Percentiles rank a stretch among this genome's conserved stretches.
These are phyloP conservation scores for Coemansia sp. DNA, from an alignment of 192 early-diverging fungal genomes.

Conservation along the genomic window DNA sequence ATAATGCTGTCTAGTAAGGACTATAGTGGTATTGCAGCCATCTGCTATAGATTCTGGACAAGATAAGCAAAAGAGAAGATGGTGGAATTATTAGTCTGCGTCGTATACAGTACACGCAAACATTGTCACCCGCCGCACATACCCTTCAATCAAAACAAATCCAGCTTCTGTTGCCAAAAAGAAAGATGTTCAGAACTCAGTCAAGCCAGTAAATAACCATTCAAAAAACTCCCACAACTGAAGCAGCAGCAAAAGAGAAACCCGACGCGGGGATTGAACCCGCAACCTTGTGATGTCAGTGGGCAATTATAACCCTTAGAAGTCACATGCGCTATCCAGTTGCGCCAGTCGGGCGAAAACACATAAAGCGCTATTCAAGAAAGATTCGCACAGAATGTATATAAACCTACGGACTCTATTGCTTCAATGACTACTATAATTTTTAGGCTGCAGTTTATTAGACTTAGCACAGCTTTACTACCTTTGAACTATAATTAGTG, in stretches of 20 bases:
- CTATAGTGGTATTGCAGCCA: constrained; percentile 3
- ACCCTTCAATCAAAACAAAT: too few species aligned
- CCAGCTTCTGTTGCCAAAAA: too few species aligned
- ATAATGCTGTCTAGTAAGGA: constrained; percentile 21
- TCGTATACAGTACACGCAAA: neutral
- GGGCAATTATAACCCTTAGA: neutral
- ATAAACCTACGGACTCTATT: too few species aligned
- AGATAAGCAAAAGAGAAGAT: constrained; percentile 8
- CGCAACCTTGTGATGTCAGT: constrained; percentile 4
- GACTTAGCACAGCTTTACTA: too few species aligned
- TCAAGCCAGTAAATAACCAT: too few species aligned
- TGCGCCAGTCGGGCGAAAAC: neutral
- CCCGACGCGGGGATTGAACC: neutral
- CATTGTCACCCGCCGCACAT: constrained; percentile 21
- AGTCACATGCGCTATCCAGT: constrained; percentile 5
- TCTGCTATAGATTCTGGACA: constrained; percentile 21
- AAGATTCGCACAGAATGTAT: too few species aligned
- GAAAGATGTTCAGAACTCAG: too few species aligned
- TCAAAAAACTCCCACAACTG: too few species aligned
- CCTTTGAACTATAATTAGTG: too few species aligned
- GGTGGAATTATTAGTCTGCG: constrained; percentile 16
- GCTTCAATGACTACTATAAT: too few species aligned
- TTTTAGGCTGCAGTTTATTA: too few species aligned
- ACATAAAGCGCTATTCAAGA: too few species aligned
- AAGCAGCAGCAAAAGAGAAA: neutral